phyloP scores from a whole-genome alignment of 768 basidiomycete genomes.

The Leccinum sublutescens region DNA sequence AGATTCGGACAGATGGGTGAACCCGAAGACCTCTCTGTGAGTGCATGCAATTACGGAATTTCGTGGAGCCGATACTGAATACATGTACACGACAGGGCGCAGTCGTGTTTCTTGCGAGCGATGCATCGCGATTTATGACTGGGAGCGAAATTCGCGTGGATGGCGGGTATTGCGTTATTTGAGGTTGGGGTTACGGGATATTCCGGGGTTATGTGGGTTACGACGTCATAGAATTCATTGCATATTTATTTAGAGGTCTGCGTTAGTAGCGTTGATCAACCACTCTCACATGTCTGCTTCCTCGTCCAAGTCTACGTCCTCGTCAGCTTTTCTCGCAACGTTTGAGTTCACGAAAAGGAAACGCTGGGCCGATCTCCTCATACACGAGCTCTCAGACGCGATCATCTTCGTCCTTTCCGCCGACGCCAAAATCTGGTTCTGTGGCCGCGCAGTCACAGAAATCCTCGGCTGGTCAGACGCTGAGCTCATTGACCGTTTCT shows the following conservation, averaged over 20 bases:
- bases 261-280: neutral
- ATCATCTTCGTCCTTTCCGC: slow-evolving; percentile 66
- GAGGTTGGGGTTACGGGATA: slow-evolving; percentile 11
- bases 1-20: slow-evolving; percentile 69
- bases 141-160: slow-evolving; percentile 84
- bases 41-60: slow-evolving; percentile 23
- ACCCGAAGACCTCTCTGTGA: slow-evolving; percentile 84
- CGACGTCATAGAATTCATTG: slow-evolving; percentile 27
- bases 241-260: neutral
- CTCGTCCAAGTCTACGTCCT: slow-evolving; percentile 7
- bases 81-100: slow-evolving; percentile 56
- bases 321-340: slow-evolving; percentile 19
- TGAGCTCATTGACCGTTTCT: slow-evolving; percentile 67
- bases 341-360: slow-evolving; percentile 89
- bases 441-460: slow-evolving; percentile 63
- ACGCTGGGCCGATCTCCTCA: slow-evolving; percentile 79
- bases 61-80: neutral
- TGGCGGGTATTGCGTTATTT: slow-evolving; percentile 82
- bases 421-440: slow-evolving; percentile 65
- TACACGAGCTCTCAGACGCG: slow-evolving; percentile 73
- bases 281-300: slow-evolving; percentile 22
- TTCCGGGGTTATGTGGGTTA: slow-evolving; percentile 13
- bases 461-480: slow-evolving; percentile 75
- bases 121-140: slow-evolving; percentile 89
- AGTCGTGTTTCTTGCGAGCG: slow-evolving; percentile 85